Conservation (phyloP, 1,139 yeast genomes). For the Hansenula anomala region DNA sequence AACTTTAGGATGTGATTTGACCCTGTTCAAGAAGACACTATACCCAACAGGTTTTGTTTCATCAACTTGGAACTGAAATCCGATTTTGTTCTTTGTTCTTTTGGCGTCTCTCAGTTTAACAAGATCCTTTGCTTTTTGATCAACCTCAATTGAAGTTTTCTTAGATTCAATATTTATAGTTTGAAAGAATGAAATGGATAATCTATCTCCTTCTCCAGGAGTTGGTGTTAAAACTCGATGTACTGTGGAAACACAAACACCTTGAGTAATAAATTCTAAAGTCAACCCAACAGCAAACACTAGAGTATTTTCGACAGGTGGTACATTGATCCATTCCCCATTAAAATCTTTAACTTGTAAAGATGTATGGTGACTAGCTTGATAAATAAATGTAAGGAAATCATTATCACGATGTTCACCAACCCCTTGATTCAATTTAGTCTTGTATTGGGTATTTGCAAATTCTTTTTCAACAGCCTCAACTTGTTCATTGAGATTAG, state of each 20-base stretch:
- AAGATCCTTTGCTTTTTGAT: conserved; percentile 29
- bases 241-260: conserved; percentile 62
- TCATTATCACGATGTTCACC: conserved; percentile 76
- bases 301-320: conserved; percentile 36
- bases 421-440: conserved; percentile 47
- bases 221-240: conserved; percentile 57
- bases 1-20: conserved; percentile 65
- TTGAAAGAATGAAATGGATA: conserved; percentile 52
- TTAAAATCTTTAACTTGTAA: conserved; percentile 59
- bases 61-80: conserved; percentile 49
- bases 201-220: conserved; percentile 46
- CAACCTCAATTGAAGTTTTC: conserved; percentile 35
- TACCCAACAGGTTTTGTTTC: conserved; percentile 44
- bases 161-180: conserved; percentile 44
- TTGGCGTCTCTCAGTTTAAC: conserved; percentile 35
- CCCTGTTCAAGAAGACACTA: conserved; percentile 57
- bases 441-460: conserved; percentile 15
- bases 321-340: conserved; percentile 60
- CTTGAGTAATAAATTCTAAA: conserved; percentile 47
- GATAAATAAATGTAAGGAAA: conserved; percentile 54
- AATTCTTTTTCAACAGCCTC: conserved; percentile 16
- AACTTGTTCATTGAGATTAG: conserved; percentile 7
- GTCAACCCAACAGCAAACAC: conserved; percentile 56
- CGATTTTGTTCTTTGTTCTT: conserved; percentile 37
- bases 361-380: conserved; percentile 48